Conservation (phyloP, 331 rosid species). For the Malus hybrid region DNA sequence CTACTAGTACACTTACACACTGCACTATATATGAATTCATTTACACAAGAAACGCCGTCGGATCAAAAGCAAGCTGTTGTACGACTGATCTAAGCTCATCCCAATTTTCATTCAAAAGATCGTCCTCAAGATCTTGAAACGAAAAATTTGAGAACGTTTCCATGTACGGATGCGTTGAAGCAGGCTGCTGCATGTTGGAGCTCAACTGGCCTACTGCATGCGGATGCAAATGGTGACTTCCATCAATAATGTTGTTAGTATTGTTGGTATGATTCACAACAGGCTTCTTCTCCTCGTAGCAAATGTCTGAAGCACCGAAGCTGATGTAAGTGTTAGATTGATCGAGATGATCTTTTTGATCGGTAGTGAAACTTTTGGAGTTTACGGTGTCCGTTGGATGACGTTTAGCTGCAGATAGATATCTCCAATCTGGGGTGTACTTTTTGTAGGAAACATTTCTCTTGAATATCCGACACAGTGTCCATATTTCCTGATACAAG, state of each 20-base stretch:
- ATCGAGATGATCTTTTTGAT: not conserved
- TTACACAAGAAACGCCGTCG: constrained; percentile 13
- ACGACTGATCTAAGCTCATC: constrained; percentile 81
- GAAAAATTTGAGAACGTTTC: constrained; percentile 29
- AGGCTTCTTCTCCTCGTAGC: constrained; percentile 20
- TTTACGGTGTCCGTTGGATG: constrained; percentile 6
- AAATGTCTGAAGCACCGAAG: constrained; percentile 32
- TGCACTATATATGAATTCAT: not conserved
- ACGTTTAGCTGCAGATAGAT: constrained; percentile 15
- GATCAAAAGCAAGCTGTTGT: constrained; percentile 44
- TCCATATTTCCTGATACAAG: constrained; percentile 84
- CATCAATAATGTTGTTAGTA: not conserved
- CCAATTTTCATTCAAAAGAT: constrained; percentile 55
- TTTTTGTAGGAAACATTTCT: constrained; percentile 47
- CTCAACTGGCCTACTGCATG: constrained; percentile 22
- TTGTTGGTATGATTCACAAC: constrained; percentile 1
- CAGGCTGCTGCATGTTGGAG: constrained; percentile 4
- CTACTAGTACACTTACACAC: not conserved
- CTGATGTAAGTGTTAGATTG: constrained; percentile 20
- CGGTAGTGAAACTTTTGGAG: constrained; percentile 4
- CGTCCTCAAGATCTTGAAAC: constrained; percentile 11
- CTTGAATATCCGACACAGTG: constrained; percentile 79
- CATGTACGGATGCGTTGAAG: constrained; percentile 6
- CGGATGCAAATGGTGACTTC: constrained; percentile 7
- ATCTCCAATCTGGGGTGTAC: constrained; percentile 52